Evolutionary conservation across 768 basidiomycete species (phyloP), one percentile per base, ranked within the genome.

Genomic region (Boletus pseudopeckii): DNA sequence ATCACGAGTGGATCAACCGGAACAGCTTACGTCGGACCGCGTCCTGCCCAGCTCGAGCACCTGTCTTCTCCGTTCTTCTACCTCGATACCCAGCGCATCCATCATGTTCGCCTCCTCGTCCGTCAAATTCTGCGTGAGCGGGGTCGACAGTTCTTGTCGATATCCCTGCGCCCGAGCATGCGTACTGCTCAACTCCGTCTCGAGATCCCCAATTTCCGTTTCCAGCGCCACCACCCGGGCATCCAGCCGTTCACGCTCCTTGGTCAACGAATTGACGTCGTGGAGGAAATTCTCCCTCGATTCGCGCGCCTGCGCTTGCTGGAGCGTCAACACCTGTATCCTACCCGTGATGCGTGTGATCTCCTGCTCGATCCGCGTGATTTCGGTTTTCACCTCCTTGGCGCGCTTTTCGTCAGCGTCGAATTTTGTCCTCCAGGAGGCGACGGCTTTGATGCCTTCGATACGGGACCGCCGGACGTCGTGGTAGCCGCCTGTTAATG

Each of bases 401-500:
- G 86, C 79, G 24, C 83, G 78, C 38, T 73, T 75, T 1, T 81
- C 77, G 56, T 91, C 89, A 1, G 78, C 72, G 24, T 88, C 85
- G 57, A 79, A 85, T 63, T 88, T 90, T 0, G 74, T 69, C 34
- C 85, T 79, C 91, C 93, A 96, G 3, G 75, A 78, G 55, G 82
- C 81, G 40, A 95, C 84, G 46, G 74, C 78, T 63, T 85, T 86
- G 69, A 96, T 87, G 0, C 83, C 89, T 62, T 98, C 95, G 50
- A 98, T 85, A 14, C 97, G 83, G 9, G 92, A 95, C 43, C 91
- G 79, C 11, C 91, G 84, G 24, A 93, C 78, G 68, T 98, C 97
- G 69, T 98, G 90, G 71, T 90, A 99, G 1, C 97, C 97, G 52
- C 97, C 97, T 0, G 95, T 98, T 45, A 99, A 73, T 2, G 95